These are phyloP conservation scores for Atkinsonella texensis DNA, from an alignment of 2,329 filamentous ascomycete species.

Conservation along the genomic window DNA sequence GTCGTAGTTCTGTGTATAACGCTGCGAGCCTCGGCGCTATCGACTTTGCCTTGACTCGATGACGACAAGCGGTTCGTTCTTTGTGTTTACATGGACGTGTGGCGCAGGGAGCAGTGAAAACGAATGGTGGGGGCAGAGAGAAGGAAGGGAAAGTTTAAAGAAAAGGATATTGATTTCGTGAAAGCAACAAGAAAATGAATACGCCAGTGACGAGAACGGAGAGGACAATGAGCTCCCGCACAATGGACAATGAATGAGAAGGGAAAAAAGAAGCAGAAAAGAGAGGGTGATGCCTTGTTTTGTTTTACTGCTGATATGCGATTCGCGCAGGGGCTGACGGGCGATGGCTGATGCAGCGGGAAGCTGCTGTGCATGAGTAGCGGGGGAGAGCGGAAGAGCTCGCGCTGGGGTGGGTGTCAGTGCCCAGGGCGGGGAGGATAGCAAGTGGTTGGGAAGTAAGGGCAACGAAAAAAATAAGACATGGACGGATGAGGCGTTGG, in stretches of 20 bases:
- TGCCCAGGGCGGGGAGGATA: not conserved
- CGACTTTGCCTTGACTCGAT: not conserved
- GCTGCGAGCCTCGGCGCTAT: not conserved
- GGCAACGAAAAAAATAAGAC: too few relatives aligned
- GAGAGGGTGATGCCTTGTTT: conserved; percentile 7
- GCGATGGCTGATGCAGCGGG: not conserved
- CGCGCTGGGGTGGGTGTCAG: not conserved
- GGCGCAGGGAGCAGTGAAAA: not conserved
- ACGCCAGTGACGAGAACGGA: not conserved
- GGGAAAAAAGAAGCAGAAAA: not conserved
- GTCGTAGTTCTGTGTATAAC: not conserved
- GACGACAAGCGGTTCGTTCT: not conserved
- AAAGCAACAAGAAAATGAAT: not conserved
- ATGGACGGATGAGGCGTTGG: too few relatives aligned
- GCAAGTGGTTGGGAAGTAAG: not conserved
- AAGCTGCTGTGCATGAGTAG: not conserved
- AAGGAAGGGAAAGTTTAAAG: not conserved
- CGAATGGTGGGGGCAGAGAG: not conserved
- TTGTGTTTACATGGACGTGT: conserved; percentile 10
- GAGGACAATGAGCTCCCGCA: conserved; percentile 1
- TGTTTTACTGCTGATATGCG: not conserved
- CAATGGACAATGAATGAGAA: conserved; percentile 2
- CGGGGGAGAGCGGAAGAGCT: not conserved
- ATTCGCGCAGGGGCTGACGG: conserved; percentile 3
- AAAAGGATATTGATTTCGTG: not conserved